These are phyloP conservation scores for Cyberlindnera euphorbiiphila DNA, from an alignment of 805 yeast genomes.

Conservation along the genomic window DNA sequence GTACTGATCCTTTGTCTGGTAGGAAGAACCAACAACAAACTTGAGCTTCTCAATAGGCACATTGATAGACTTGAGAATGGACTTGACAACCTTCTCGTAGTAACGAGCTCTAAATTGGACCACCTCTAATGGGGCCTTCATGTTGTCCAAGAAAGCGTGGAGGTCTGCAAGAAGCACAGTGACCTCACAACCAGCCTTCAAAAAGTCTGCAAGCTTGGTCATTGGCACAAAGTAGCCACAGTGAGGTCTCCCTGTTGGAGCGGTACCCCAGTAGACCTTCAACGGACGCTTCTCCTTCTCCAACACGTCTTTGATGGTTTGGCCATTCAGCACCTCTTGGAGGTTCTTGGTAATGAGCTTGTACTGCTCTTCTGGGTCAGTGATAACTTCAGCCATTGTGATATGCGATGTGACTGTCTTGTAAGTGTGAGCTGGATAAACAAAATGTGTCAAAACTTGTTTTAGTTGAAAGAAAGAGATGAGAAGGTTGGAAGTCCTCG, in stretches of 20 bases:
- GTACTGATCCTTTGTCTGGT: slow-evolving; percentile 74
- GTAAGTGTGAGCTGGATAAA: too few species aligned
- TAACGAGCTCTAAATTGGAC: slow-evolving; percentile 85
- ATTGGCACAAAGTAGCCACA: slow-evolving; percentile 98
- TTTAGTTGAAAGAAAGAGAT: too few species aligned
- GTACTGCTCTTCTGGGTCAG: slow-evolving; percentile 60
- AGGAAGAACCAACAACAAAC: slow-evolving; percentile 86
- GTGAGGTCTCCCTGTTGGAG: slow-evolving; percentile 98
- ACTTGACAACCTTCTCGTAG: slow-evolving; percentile 79
- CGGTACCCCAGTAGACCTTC: slow-evolving; percentile 97
- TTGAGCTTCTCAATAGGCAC: slow-evolving; percentile 88
- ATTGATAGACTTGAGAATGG: slow-evolving; percentile 79
- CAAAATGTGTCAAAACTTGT: too few species aligned
- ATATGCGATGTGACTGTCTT: neutral
- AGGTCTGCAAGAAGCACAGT: slow-evolving; percentile 89
- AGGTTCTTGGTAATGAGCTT: slow-evolving; percentile 77
- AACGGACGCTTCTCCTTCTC: slow-evolving; percentile 80
- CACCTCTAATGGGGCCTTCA: slow-evolving; percentile 96
- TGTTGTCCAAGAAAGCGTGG: slow-evolving; percentile 95
- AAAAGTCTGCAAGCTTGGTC: slow-evolving; percentile 92
- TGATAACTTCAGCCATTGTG: slow-evolving; percentile 21
- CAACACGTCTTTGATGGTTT: slow-evolving; percentile 78
- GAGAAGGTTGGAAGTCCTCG: too few species aligned
- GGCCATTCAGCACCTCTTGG: slow-evolving; percentile 88
- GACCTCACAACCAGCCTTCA: slow-evolving; percentile 95